A percentile compares a stretch with the other conserved stretches of the same genome.
Evolutionary conservation across 2,329 filamentous ascomycete species (phyloP).

Genomic region (Thelonectria discophora): DNA sequence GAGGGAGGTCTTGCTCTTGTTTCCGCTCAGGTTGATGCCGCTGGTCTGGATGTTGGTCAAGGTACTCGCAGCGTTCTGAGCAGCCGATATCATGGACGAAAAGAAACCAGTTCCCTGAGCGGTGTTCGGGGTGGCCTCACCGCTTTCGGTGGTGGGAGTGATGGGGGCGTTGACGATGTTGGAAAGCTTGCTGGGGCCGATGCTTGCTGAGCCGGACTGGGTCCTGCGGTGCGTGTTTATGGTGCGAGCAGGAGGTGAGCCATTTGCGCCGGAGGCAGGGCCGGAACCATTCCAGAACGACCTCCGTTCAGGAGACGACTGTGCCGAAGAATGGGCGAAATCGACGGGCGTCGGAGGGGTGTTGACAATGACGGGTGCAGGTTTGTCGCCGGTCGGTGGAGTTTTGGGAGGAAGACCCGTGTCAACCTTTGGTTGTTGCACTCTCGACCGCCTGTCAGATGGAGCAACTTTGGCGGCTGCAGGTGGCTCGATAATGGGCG

Average conservation of each 20-base stretch:
- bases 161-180: slow-evolving; percentile 76
- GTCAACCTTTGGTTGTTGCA: slow-evolving; percentile 44
- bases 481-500: slow-evolving; percentile 43
- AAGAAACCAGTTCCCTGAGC: slow-evolving; percentile 77
- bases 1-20: slow-evolving; percentile 46
- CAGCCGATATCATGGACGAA: slow-evolving; percentile 89
- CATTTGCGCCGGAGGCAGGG: slow-evolving; percentile 53
- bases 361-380: slow-evolving; percentile 67
- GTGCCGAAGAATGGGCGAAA: slow-evolving; percentile 33
- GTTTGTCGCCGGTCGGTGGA: slow-evolving; percentile 55
- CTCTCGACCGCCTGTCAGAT: slow-evolving; percentile 41
- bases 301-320: slow-evolving; percentile 43
- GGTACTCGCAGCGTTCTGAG: slow-evolving; percentile 87
- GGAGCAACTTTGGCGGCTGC: slow-evolving; percentile 44
- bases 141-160: slow-evolving; percentile 78
- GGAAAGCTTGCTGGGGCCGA: slow-evolving; percentile 87
- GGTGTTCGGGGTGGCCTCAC: slow-evolving; percentile 63
- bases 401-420: slow-evolving; percentile 54
- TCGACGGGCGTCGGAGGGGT: slow-evolving; percentile 73
- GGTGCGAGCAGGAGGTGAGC: slow-evolving; percentile 70
- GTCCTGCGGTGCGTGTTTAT: slow-evolving; percentile 74
- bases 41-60: slow-evolving; percentile 78
- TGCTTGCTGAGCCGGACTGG: slow-evolving; percentile 62
- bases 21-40: slow-evolving; percentile 61
- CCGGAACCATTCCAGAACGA: slow-evolving; percentile 41